Percentiles rank a stretch among this genome's conserved stretches.
Evolutionary conservation across 805 yeast genomes (phyloP).

Genomic region (Schwanniomyces pseudopolymorphus): DNA sequence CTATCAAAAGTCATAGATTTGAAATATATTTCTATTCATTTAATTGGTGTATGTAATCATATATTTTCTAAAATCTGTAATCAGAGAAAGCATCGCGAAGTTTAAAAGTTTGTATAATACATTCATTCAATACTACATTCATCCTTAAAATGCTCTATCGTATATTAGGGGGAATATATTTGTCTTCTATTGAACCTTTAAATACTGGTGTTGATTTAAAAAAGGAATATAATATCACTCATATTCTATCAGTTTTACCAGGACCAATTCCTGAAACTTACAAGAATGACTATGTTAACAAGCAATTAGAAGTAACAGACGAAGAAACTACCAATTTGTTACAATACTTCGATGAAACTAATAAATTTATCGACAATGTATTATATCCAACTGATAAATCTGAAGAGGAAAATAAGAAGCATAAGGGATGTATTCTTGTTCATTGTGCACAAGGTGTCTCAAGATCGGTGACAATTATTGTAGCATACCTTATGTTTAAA

Average conservation of each 20-base stretch:
- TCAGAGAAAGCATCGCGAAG: neutral
- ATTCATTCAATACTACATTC: too few species aligned
- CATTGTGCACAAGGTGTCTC: slow-evolving; percentile 57
- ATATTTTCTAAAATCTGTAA: too few species aligned
- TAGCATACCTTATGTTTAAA: slow-evolving; percentile 50
- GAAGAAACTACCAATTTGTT: slow-evolving; percentile 65
- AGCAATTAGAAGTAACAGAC: slow-evolving; percentile 73
- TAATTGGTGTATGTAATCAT: too few species aligned
- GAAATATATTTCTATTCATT: too few species aligned
- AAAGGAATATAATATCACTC: slow-evolving; percentile 57
- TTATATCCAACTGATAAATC: slow-evolving; percentile 31
- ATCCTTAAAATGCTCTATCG: neutral
- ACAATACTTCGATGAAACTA: slow-evolving; percentile 57
- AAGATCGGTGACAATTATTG: slow-evolving; percentile 45
- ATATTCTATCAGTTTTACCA: slow-evolving; percentile 68
- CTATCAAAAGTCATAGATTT: too few species aligned
- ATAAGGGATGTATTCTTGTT: slow-evolving; percentile 45
- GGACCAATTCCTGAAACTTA: slow-evolving; percentile 60
- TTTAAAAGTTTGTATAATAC: neutral
- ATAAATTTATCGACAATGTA: slow-evolving; percentile 65
- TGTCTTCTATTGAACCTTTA: slow-evolving; percentile 73
- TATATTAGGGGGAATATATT: slow-evolving; percentile 74
- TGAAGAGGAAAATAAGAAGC: slow-evolving; percentile 18
- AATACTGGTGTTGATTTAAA: slow-evolving; percentile 51
- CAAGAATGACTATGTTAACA: slow-evolving; percentile 45